Conservation (phyloP, 1,284 basidiomycete genomes). For the Phylloboletellus chloephorus region DNA sequence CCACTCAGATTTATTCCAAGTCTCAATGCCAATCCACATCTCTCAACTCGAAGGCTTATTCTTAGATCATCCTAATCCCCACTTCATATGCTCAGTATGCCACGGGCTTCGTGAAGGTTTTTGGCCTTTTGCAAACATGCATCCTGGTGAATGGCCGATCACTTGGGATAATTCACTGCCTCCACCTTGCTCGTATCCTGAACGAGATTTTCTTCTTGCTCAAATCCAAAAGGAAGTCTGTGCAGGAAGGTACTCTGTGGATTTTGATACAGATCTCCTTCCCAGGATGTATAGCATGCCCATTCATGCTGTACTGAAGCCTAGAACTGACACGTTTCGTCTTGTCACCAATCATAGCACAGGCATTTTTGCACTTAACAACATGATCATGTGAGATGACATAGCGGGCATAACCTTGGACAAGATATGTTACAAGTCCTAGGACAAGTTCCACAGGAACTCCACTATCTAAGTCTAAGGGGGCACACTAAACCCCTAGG, state of each 20-base stretch:
- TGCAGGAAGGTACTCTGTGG: constrained; percentile 36
- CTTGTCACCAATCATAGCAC: constrained; percentile 37
- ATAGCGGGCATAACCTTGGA: too few species aligned
- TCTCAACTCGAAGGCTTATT: constrained; percentile 25
- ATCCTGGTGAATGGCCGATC: not conserved
- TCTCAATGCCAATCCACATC: constrained; percentile 34
- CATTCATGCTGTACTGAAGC: constrained; percentile 38
- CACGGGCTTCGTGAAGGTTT: not conserved
- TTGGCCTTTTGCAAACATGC: not conserved
- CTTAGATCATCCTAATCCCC: constrained; percentile 27
- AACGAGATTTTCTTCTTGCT: too few species aligned
- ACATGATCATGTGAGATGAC: constrained; percentile 28
- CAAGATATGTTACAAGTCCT: too few species aligned
- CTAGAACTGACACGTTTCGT: constrained; percentile 31
- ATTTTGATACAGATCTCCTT: constrained; percentile 35
- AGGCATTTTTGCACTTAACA: constrained; percentile 34
- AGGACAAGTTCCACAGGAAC: too few species aligned
- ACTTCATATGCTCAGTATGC: constrained; percentile 33
- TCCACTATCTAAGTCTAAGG: too few species aligned
- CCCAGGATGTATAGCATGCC: constrained; percentile 45
- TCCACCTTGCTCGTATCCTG: constrained; percentile 29
- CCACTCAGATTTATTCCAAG: constrained; percentile 29
- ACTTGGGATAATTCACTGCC: constrained; percentile 11
- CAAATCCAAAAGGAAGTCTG: too few species aligned
- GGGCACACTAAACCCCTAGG: too few species aligned